Evolutionary conservation across 305 asterid species (phyloP), one percentile per base, ranked within the genome.

Genomic region (Stenogyne calaminthoides): DNA sequence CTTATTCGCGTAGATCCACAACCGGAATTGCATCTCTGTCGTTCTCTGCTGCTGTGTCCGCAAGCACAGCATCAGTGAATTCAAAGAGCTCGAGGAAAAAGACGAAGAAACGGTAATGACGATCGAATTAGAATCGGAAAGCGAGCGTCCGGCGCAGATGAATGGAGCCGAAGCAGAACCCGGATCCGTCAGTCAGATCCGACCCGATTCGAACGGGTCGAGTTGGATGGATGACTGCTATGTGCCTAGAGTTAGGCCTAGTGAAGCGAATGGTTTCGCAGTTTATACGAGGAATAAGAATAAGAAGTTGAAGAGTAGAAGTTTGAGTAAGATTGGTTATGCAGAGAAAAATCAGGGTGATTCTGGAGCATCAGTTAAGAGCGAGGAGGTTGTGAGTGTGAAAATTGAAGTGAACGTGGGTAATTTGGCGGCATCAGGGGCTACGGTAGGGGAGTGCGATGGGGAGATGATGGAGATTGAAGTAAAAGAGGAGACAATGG

Each of bases 251-350:
- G 81, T 84, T 66, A 78, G 90, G 85, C 81, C 85, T 60, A 77
- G 85, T 49, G 88, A 83, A 81, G 80, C 83, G 22, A 88, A 84
- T 63, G 95, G 90, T 56, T 82, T 82, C 70, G 84, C 83, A 6
- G 96, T 90, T 42, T 91, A 86, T 74, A 80, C 86, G 58, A 85
- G 99, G 85, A 91, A 75, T 67, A 90, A 83, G 84, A 81, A 90
- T 67, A 90, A 84, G 84, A 81, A 90, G 84, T 78, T 82, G 73
- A 91, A 83, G 86, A 86, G 76, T 79, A 70, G 78, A 70, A 52
- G 60, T 34, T 60, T 64, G 71, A 76, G 58, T 44, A 67, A 60
- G 58, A 63, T 60, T 64, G 77, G 80, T 6, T 56, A 70, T 69
- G 79, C 66, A 55, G 82, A 65, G 61, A 70, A 80, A 46, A 42